Evolutionary conservation across 495 filamentous ascomycete species (phyloP), one percentile per base, ranked within the genome.

Genomic region (Chaetomium fimeti): DNA sequence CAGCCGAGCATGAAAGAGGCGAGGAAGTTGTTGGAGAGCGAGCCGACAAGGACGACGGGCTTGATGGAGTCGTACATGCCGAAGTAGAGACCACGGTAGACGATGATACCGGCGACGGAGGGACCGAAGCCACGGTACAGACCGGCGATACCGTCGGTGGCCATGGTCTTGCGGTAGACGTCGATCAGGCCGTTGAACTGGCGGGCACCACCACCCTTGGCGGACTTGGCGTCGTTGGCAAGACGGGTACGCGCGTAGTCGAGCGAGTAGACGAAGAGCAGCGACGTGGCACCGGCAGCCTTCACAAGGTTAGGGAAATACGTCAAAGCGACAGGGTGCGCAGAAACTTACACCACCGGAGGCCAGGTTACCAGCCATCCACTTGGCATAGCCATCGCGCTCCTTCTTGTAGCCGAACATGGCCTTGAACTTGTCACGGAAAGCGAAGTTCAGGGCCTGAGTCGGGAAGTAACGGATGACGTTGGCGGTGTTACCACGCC

Each of bases 401-500:
- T 98, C 94, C 89, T 98, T 98, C 92, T 97, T 98, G 90, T 89
- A 98, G 78, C 91, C 89, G 89, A 98, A 98, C 93, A 98, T 97
- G 71, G 88, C 84, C 91, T 98, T 98, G 91, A 96, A 98, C 87
- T 93, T 97, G 80, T 98, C 94, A 83, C 95, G 95, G 94, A 98
- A 98, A 75, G 94, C 94, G 79, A 98, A 98, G 91, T 98, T 98
- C 76, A 98, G 84, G 69, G 94, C 94, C 88, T 98, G 94, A 76
- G 94, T 98, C 69, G 94, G 94, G 91, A 98, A 98, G 87, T 98
- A 98, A 88, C 94, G 95, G 85, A 98, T 96, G 82, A 98, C 94
- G 88, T 98, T 98, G 90, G 94, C 94, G 75, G 94, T 98, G 89
- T 98, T 98, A 82, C 94, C 94, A 87, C 94, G 85, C 94, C 94